Percentiles rank a stretch among this genome's conserved stretches.
phyloP scores from a whole-genome alignment of 163 green algal genomes.

The Prototheca wickerhamii region DNA sequence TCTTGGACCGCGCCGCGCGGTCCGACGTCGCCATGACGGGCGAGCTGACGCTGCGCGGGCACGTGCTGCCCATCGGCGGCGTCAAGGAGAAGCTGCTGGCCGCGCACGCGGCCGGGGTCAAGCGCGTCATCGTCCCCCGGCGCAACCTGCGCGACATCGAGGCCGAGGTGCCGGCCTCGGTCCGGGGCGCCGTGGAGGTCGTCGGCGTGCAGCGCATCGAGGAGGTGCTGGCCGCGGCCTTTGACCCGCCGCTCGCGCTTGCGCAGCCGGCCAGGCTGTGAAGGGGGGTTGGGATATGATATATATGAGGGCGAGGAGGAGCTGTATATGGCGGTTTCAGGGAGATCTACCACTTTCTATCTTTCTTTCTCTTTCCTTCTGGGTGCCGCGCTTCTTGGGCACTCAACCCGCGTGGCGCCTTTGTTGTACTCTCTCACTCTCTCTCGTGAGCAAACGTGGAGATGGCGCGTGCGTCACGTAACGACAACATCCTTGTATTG shows the following conservation, averaged over 20 bases:
- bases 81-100: slow-evolving; percentile 78
- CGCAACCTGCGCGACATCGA: slow-evolving; percentile 63
- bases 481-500: too few relatives aligned
- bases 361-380: too few relatives aligned
- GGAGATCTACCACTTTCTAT: too few relatives aligned
- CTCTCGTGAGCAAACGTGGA: too few relatives aligned
- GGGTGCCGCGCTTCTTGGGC: too few relatives aligned
- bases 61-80: slow-evolving; percentile 80
- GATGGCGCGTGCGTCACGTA: too few relatives aligned
- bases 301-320: too few relatives aligned
- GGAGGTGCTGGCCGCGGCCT: slow-evolving; percentile 60
- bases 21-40: slow-evolving; percentile 75
- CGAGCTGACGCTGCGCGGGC: slow-evolving; percentile 68
- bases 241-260: slow-evolving; percentile 52
- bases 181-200: slow-evolving; percentile 30
- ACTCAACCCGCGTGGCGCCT: too few relatives aligned
- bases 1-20: slow-evolving; percentile 44
- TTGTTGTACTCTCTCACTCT: too few relatives aligned
- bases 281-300: not conserved
- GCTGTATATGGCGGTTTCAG: too few relatives aligned
- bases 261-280: slow-evolving; percentile 19
- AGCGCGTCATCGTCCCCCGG: slow-evolving; percentile 59
- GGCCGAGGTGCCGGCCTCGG: slow-evolving; percentile 34
- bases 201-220: slow-evolving; percentile 46
- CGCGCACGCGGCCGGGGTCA: slow-evolving; percentile 57